A percentile compares a stretch with the other conserved stretches of the same genome.
Conservation (phyloP, 805 yeast species). For the Wickerhamiella allomyrinae region DNA sequence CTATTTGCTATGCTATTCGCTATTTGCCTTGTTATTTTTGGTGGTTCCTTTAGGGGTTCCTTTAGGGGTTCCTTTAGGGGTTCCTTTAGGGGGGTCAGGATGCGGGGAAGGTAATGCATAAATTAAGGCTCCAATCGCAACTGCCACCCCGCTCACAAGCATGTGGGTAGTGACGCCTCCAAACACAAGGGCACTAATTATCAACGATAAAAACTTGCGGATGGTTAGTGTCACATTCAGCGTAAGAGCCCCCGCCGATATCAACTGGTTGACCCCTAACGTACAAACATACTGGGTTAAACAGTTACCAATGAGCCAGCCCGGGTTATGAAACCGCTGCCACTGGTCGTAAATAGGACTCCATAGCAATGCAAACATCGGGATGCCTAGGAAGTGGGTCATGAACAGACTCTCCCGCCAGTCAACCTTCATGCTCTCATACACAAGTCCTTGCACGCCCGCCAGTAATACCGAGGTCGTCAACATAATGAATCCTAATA, state of each 20-base stretch:
- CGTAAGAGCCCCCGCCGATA: conserved; percentile 45
- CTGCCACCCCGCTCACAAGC: conserved; percentile 38
- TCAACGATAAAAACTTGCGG: conserved; percentile 46
- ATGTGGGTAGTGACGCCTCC: conserved; percentile 30
- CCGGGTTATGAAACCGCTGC: conserved; percentile 3
- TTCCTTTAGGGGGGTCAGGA: too few relatives aligned
- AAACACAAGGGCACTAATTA: conserved; percentile 42
- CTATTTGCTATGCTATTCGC: too few relatives aligned
- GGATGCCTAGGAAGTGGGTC: conserved; percentile 41
- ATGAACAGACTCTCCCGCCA: conserved; percentile 59
- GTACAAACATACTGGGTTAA: conserved; percentile 49
- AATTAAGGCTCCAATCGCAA: conserved; percentile 41
- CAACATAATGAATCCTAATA: conserved; percentile 31
- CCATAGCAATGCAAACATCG: conserved; percentile 33
- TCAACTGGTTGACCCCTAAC: conserved; percentile 50
- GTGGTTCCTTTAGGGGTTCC: too few relatives aligned
- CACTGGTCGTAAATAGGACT: conserved; percentile 25
- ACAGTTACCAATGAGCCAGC: conserved; percentile 31
- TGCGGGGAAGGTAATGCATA: conserved; percentile 26
- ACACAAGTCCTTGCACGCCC: conserved; percentile 44
- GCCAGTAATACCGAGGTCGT: conserved; percentile 36
- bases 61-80: too few relatives aligned
- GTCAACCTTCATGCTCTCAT: conserved; percentile 34
- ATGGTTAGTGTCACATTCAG: conserved; percentile 45
- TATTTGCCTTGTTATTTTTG: too few relatives aligned